Percentiles rank a stretch among this genome's conserved stretches.
phyloP scores from a whole-genome alignment of 257 asterid species.

The Jacaranda copaia region DNA sequence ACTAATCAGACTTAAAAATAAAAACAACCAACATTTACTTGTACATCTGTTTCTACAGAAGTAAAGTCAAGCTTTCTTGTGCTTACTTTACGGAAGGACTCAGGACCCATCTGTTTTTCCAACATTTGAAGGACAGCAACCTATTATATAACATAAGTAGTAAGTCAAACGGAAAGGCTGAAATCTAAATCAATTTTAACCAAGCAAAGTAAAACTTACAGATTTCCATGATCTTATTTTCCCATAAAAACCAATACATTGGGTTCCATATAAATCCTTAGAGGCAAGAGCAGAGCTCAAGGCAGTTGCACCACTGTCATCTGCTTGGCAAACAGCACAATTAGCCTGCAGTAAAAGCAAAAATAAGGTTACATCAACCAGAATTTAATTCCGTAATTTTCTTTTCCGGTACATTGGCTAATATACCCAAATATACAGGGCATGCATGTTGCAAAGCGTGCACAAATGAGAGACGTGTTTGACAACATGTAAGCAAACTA shows the following conservation, averaged over 20 bases:
- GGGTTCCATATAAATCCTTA: conserved; percentile 92
- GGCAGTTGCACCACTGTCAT: conserved; percentile 93
- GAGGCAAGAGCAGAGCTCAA: conserved; percentile 81
- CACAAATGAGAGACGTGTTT: background rate
- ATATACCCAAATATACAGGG: conserved; percentile 15
- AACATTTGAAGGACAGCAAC: conserved; percentile 97
- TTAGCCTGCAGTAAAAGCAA: conserved; percentile 73
- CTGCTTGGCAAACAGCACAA: conserved; percentile 93
- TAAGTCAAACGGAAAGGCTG: conserved; percentile 22
- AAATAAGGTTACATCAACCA: conserved; percentile 29
- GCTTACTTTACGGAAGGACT: conserved; percentile 93
- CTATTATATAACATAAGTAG: conserved; percentile 46
- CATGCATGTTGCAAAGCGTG: conserved; percentile 10
- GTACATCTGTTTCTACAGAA: conserved; percentile 15
- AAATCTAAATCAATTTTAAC: conserved; percentile 24
- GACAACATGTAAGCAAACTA: background rate
- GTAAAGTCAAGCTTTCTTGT: conserved; percentile 27
- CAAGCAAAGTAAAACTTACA: conserved; percentile 58
- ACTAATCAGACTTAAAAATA: conserved; percentile 11
- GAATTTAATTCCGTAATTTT: conserved; percentile 14
- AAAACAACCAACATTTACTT: conserved; percentile 28
- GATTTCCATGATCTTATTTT: conserved; percentile 98
- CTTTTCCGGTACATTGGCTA: conserved; percentile 24
- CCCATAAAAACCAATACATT: conserved; percentile 92
- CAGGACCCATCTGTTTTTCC: conserved; percentile 99